Evolutionary conservation across 2,329 filamentous ascomycete species (phyloP).

Genomic region (Neofusicoccum parvum): DNA sequence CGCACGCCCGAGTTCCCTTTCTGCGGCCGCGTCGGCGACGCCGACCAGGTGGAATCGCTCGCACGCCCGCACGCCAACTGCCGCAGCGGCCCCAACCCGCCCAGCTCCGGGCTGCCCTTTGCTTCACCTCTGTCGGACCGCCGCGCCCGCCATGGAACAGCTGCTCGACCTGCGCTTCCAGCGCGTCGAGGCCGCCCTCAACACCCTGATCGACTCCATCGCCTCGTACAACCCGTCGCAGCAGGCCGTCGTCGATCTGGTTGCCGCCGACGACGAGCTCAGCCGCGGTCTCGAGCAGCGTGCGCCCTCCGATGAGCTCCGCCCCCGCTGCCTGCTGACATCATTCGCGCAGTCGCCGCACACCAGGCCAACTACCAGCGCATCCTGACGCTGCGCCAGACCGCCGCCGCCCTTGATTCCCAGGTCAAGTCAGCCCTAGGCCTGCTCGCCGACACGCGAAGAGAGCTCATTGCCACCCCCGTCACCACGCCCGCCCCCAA

Average conservation of each 20-base stretch:
- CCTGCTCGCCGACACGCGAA: constrained; percentile 71
- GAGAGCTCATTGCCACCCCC: constrained; percentile 64
- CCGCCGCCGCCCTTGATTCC: constrained; percentile 66
- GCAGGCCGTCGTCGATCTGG: constrained; percentile 67
- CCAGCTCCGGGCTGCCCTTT: not conserved
- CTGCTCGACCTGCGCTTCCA: constrained; percentile 47
- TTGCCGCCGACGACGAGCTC: constrained; percentile 70
- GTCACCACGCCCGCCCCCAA: constrained; percentile 42
- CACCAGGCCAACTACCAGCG: constrained; percentile 76
- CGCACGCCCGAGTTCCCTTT: no score
- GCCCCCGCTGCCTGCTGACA: constrained; percentile 6
- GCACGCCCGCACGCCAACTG: not conserved
- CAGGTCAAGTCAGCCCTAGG: constrained; percentile 72
- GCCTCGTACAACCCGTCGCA: constrained; percentile 78
- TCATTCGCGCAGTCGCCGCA: constrained; percentile 59
- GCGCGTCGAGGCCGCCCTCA: constrained; percentile 55
- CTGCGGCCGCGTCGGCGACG: not conserved
- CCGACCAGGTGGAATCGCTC: not conserved
- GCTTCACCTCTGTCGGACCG: not conserved
- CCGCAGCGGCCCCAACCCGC: not conserved
- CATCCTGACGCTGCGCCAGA: constrained; percentile 68
- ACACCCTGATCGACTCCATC: constrained; percentile 75
- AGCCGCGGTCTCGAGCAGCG: constrained; percentile 66
- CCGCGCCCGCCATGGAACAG: constrained; percentile 41
- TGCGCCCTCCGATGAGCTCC: constrained; percentile 37